These are phyloP conservation scores for Nothomitra cinnamomea DNA, from an alignment of 2,329 filamentous ascomycete genomes.

Conservation along the genomic window DNA sequence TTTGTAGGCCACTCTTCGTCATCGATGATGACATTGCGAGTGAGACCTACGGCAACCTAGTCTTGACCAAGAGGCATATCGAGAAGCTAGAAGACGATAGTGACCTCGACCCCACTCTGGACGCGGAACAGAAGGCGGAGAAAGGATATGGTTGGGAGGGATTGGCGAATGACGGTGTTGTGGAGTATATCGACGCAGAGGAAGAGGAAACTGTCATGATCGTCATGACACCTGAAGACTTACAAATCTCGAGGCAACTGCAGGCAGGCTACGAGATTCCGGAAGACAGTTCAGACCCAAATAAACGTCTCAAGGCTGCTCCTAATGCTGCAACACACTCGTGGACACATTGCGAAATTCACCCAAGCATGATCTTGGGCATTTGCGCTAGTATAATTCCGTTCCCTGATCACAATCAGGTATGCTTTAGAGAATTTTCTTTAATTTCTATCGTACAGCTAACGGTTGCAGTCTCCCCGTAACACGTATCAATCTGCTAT, in stretches of 20 bases:
- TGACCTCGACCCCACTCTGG: conserved; percentile 42
- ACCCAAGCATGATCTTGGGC: conserved; percentile 96
- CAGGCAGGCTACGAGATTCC: conserved; percentile 45
- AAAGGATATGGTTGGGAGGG: conserved; percentile 75
- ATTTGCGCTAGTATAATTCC: conserved; percentile 99
- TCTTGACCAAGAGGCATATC: conserved; percentile 74
- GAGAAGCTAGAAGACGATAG: conserved; percentile 58
- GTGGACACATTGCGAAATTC: conserved; percentile 98
- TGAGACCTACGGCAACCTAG: conserved; percentile 56
- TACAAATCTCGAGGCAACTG: conserved; percentile 58
- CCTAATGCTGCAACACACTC: conserved; percentile 76
- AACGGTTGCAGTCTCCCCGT: conserved; percentile 58
- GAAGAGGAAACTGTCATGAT: conserved; percentile 99
- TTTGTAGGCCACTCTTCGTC: conserved; percentile 85
- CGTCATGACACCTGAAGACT: conserved; percentile 92
- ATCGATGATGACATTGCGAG: conserved; percentile 73
- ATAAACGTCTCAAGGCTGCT: conserved; percentile 74
- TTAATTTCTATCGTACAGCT: conserved; percentile 14
- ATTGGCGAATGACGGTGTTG: conserved; percentile 64
- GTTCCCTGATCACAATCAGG: conserved; percentile 96
- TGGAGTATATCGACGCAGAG: conserved; percentile 94
- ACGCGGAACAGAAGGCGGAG: conserved; percentile 37
- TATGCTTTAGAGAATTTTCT: conserved; percentile 22
- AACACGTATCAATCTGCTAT: conserved; percentile 99
- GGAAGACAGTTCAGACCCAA: conserved; percentile 51